Evolutionary conservation across 306 rosid genomes (phyloP), one percentile per base, ranked within the genome.

Genomic region (Cercis canadensis): DNA sequence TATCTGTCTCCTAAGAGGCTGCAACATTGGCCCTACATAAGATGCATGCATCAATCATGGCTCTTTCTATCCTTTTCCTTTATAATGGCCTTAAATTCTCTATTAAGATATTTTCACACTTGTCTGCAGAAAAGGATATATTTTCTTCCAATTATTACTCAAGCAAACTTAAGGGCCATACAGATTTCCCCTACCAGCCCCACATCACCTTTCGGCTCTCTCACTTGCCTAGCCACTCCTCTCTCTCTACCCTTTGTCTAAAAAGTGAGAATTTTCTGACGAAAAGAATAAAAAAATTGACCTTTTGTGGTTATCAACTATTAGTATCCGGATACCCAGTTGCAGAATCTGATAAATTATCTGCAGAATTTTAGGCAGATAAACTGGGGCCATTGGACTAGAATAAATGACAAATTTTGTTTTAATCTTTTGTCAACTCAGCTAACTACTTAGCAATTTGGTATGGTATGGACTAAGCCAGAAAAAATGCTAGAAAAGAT

Each of bases 171-270:
- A 9, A 6, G 61, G 83, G 60, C 47, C 77, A 57, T 53, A 56
- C 15, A 69, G 58, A 72, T 64, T 74, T 62, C 74, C 55, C 57
- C 36, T 59, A 10, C 56, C 75, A 65, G 40, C 69, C 46, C 75
- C 75, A 63, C 62, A 37, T 37, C 8, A 10, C 78, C 86, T 82
- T 70, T 78, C 76, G 78, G 81, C 73, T 82, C 41, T 49, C n/a
- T n/a, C n/a, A 34, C 39, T 34, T 7, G 39, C 39, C 39, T 7
- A 34, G 4, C 5, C 39, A 3, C 18, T 60, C 46, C 40, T 49
- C 29, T 16, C 58, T 16, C 60, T 5, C 47, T 39, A 16, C 36
- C 15, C 18, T 16, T 82, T 45, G 49, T 57, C 18, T 14, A 0
- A 14, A 43, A 63, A 8, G 12, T 24, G 14, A 7, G 24, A 14